Evolutionary conservation across 768 basidiomycete genomes (phyloP), one percentile per base, ranked within the genome.

Genomic region (Grammothele lineata): DNA sequence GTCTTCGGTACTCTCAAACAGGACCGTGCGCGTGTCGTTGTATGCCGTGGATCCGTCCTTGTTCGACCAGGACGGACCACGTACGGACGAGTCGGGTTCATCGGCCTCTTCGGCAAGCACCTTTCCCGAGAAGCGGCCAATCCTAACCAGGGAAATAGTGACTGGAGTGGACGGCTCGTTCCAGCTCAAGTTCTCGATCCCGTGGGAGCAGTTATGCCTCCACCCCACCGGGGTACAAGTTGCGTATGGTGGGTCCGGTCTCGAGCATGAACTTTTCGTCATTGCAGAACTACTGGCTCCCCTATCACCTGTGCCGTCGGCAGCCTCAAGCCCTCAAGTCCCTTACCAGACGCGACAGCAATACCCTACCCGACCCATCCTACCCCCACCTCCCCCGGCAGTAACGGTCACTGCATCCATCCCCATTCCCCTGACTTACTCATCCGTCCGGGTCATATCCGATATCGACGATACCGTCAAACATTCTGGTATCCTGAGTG

Each of bases 391-490:
- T 11, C 23, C 27, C 14, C 14, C 21, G 0, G 5, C 43, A 5
- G 56, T 56, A 3, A 59, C 57, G 12, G 51, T 59, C 8, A 50
- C 45, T 1, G 37, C 63, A 2, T 40, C 54, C 4, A 57, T 67
- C 10, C 40, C 51, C 1, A 50, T 71, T 4, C 65, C 69, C 19
- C 72, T 91, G 27, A 78, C 84, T 0, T 69, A 81, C 56, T 76
- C 78, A 2, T 75, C 77, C 2, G 65, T 94, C 12, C 82, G 90
- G 15, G 78, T 95, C 45, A 85, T 97, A 12, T 94, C 92, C 7
- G 94, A 97, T 57, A 86, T 97, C 35, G 94, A 97, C 59, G 94
- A 97, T 65, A 97, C 94, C 0, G 75, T 96, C 47, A 94, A 94
- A 60, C 60, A 75, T 21, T 85, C 92, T 0, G 82, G 85, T 37